Percentiles rank a stretch among this genome's conserved stretches.
These are phyloP conservation scores for Perilla frutescens DNA, from an alignment of 257 asterid genomes.

Conservation along the genomic window DNA sequence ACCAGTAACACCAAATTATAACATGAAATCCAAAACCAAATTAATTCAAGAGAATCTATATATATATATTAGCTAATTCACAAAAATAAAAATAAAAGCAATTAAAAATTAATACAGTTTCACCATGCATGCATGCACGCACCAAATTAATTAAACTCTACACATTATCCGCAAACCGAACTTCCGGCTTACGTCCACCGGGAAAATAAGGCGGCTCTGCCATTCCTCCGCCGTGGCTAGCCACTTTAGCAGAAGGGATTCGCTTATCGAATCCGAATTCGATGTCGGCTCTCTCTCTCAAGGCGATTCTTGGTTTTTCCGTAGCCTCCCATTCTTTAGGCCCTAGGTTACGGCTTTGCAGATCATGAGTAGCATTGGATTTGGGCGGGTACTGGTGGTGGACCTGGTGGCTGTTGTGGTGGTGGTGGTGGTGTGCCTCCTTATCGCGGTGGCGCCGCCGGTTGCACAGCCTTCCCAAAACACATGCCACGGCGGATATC, in stretches of 20 bases:
- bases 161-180: conserved; percentile 56
- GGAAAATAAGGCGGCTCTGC: conserved; percentile 21
- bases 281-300: conserved; percentile 50
- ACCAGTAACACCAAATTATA: not conserved
- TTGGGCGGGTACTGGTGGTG: conserved; percentile 21
- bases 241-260: conserved; percentile 3
- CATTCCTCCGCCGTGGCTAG: conserved; percentile 35
- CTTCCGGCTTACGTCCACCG: conserved; percentile 46
- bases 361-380: not conserved
- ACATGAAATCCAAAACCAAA: not conserved
- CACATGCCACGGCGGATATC: conserved; percentile 52
- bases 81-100: not conserved
- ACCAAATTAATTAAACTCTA: conserved; percentile 23
- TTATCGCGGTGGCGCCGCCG: conserved; percentile 34
- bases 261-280: conserved; percentile 58
- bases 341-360: conserved; percentile 33
- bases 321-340: conserved; percentile 47
- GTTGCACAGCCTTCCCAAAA: conserved; percentile 62
- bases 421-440: conserved; percentile 11
- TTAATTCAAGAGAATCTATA: too few species aligned
- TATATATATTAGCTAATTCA: not conserved
- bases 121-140: conserved; percentile 23
- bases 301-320: conserved; percentile 38
- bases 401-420: not conserved
- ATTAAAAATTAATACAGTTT: not conserved